Conservation (phyloP, 1,284 basidiomycete genomes). For the Leccinum angustisporum region DNA sequence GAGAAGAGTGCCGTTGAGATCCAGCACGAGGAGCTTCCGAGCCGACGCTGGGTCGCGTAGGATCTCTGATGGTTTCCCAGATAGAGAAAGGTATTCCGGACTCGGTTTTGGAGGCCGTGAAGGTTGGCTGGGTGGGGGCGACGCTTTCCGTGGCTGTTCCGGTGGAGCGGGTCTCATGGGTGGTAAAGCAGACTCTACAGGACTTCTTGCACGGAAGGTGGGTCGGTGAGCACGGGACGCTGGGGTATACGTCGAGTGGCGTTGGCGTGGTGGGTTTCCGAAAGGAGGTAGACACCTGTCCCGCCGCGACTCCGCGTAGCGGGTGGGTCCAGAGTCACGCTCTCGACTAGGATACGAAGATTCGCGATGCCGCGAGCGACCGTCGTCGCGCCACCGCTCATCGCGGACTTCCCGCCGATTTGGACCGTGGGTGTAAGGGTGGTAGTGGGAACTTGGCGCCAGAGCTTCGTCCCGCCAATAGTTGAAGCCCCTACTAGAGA, state of each 20-base stretch:
- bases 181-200: slow-evolving; percentile 1
- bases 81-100: slow-evolving; percentile 39
- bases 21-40: slow-evolving; percentile 76
- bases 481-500: slow-evolving; percentile 14
- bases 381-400: slow-evolving; percentile 11
- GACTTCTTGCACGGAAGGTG: slow-evolving; percentile 9
- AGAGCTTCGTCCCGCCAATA: slow-evolving; percentile 26
- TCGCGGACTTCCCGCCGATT: slow-evolving; percentile 7
- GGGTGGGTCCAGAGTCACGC: slow-evolving; percentile 5
- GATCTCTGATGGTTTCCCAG: slow-evolving; percentile 35
- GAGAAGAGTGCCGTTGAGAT: slow-evolving; percentile 84
- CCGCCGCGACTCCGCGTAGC: slow-evolving; percentile 7
- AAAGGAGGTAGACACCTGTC: slow-evolving; percentile 8
- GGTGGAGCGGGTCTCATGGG: background rate
- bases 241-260: slow-evolving; percentile 12
- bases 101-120: slow-evolving; percentile 30
- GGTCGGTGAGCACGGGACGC: slow-evolving; percentile 9
- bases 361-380: slow-evolving; percentile 10
- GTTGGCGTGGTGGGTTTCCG: slow-evolving; percentile 4
- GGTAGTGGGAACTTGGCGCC: background rate
- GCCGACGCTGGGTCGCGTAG: slow-evolving; percentile 36
- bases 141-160: background rate
- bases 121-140: slow-evolving; percentile 6
- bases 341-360: slow-evolving; percentile 13
- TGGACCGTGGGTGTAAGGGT: slow-evolving; percentile 5